Evolutionary conservation across 495 filamentous ascomycete species (phyloP).

Genomic region (Penicillium salamii): DNA sequence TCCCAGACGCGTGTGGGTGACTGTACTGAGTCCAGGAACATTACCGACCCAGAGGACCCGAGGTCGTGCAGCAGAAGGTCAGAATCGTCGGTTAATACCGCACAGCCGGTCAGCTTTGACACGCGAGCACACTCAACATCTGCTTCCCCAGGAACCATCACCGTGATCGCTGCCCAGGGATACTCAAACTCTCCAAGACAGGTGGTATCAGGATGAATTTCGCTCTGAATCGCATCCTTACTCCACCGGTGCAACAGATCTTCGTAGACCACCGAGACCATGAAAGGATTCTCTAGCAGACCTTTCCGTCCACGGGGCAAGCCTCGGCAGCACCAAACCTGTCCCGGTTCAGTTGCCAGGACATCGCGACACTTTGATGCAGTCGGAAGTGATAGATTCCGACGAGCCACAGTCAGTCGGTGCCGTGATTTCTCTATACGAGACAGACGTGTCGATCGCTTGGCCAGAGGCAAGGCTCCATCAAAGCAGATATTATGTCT

Average conservation of each 20-base stretch:
- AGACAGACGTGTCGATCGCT: conserved; percentile 49
- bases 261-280: conserved; percentile 67
- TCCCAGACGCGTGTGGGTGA: conserved; percentile 17
- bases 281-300: conserved; percentile 59
- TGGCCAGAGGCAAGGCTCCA: conserved; percentile 63
- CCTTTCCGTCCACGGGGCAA: conserved; percentile 24
- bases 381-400: conserved; percentile 1
- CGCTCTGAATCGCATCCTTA: conserved; percentile 17
- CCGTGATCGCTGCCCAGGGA: conserved; percentile 48
- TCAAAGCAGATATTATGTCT: conserved; percentile 70
- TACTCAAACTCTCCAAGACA: conserved; percentile 13
- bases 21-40: conserved; percentile 54
- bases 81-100: conserved; percentile 67
- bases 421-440: conserved; percentile 49
- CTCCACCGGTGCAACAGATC: conserved; percentile 46
- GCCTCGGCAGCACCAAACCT: conserved; percentile 25
- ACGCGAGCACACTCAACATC: conserved; percentile 63
- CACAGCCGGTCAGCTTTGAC: conserved; percentile 46
- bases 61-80: conserved; percentile 71
- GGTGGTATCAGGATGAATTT: conserved; percentile 7
- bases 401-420: conserved; percentile 34
- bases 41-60: conserved; percentile 52
- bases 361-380: conserved; percentile 3
- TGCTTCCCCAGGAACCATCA: conserved; percentile 68
- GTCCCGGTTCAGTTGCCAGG: conserved; percentile 10